Conservation (phyloP, 1,139 yeast genomes). For the Saccharomyces hybrid region DNA sequence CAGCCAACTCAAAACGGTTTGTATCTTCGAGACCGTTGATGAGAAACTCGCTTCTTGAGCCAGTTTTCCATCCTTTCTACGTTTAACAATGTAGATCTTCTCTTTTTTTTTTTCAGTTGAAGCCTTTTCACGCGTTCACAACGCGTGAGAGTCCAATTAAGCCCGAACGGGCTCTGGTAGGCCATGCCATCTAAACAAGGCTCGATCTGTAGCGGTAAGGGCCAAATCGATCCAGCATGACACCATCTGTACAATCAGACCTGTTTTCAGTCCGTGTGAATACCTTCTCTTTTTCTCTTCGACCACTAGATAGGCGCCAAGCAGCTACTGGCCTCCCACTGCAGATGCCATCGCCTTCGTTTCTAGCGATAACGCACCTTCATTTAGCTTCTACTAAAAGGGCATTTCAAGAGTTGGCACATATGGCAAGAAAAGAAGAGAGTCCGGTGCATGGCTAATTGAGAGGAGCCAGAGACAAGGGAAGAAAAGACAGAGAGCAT, state of each 20-base stretch:
- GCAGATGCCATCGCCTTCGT: too few species aligned
- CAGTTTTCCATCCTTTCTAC: neutral
- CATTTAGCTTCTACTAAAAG: too few species aligned
- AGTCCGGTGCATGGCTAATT: neutral
- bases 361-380: too few species aligned
- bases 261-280: too few species aligned
- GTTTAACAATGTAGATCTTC: neutral
- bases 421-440: neutral
- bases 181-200: too few species aligned
- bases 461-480: neutral
- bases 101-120: neutral
- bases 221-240: neutral
- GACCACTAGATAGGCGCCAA: too few species aligned
- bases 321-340: too few species aligned
- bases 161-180: too few species aligned
- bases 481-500: neutral
- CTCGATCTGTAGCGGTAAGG: neutral
- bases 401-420: neutral
- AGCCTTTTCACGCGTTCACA: neutral
- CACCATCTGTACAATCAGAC: too few species aligned
- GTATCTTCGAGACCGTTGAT: too few species aligned
- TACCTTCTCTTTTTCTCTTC: too few species aligned
- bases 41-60: neutral
- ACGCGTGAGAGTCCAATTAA: neutral
- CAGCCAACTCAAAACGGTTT: neutral